Base-by-base conservation (phyloP, 108 stramenopile genomes). In the Asterionellopsis glacialis region DNA sequence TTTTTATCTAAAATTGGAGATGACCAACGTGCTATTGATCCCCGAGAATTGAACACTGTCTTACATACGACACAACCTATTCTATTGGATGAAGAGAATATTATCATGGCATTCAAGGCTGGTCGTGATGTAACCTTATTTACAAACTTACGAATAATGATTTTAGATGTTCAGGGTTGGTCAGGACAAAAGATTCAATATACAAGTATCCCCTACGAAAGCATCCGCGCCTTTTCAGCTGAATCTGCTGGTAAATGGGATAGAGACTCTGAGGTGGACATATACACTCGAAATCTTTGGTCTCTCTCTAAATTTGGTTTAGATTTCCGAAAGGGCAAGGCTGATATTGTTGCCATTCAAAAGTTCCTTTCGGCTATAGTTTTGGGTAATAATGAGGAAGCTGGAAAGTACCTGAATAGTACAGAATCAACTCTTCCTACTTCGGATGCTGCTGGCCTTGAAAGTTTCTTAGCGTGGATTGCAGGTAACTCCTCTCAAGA, bases 171-270 rank as follows among this genome's bases (percentile, higher is more conserved):
- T 0, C 65, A 83, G 59, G 82, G 82, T 1, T 50, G 80, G 52
- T 70, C 70, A 52, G 86, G 86, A 9, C 70, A 81, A 41, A 75
- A 73, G 24, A 74, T 84, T 41, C 69, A 75, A 47, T 84, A 82
- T 56, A 72, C 60, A 45, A 70, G 68, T 42, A 57, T 82, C 28
- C 83, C 86, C 9, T 84, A 73, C 59, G 55, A 68, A 25, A 65
- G 56, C 33, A 59, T 84, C 41, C 72, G 65, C 38, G 67, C 61
- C 0, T 87, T 67, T 64, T 74, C 83, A 18, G 83, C 78, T 7
- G 82, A 87, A 61, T 76, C 80, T 45, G 86, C 86, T 40, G 83
- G 86, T 15, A 55, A 52, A 15, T 82, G 83, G 73, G 86, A 87
- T 40, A 49, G 77, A 12, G 86, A 87, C 42, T 72, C 73, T 51